phyloP scores from a whole-genome alignment of 768 basidiomycete species.

The Lactarius akahatsu region DNA sequence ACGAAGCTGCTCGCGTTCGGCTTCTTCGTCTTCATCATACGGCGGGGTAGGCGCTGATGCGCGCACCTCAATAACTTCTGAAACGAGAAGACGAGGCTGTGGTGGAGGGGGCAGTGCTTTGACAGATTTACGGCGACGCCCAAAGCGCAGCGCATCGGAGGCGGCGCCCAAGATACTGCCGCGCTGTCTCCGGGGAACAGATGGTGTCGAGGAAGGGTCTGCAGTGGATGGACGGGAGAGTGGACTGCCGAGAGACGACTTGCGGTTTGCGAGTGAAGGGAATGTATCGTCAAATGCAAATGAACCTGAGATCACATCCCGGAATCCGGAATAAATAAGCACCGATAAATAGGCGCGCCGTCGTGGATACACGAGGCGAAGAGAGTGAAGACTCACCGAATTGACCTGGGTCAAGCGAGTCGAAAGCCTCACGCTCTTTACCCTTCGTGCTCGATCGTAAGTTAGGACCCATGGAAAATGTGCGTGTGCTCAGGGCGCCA shows the following conservation, averaged over 20 bases:
- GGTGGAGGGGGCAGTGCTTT: conserved; percentile 29
- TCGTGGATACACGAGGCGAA: conserved; percentile 18
- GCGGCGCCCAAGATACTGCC: conserved; percentile 32
- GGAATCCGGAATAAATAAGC: conserved; percentile 14
- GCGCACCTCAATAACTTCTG: conserved; percentile 71
- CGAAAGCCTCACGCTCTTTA: conserved; percentile 26
- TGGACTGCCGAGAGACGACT: not conserved
- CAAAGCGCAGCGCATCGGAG: conserved; percentile 31
- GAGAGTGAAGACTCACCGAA: conserved; percentile 23
- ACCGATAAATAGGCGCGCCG: not conserved
- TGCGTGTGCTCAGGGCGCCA: conserved; percentile 16
- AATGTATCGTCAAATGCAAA: conserved; percentile 20
- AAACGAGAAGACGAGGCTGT: conserved; percentile 49
- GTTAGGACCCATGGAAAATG: conserved; percentile 23
- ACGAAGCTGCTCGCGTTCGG: conserved; percentile 72
- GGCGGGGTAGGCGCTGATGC: conserved; percentile 28
- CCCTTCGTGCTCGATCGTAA: conserved; percentile 19
- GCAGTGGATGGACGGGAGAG: conserved; percentile 22
- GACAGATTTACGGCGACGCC: conserved; percentile 31
- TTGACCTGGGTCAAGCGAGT: conserved; percentile 21
- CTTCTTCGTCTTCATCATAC: conserved; percentile 53
- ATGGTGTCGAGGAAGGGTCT: conserved; percentile 11
- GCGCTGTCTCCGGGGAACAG: conserved; percentile 23
- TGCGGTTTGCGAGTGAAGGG: conserved; percentile 9
- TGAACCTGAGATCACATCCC: conserved; percentile 7